Conservation (phyloP, 306 rosid genomes). For the Amphicarpaea edgeworthii region DNA sequence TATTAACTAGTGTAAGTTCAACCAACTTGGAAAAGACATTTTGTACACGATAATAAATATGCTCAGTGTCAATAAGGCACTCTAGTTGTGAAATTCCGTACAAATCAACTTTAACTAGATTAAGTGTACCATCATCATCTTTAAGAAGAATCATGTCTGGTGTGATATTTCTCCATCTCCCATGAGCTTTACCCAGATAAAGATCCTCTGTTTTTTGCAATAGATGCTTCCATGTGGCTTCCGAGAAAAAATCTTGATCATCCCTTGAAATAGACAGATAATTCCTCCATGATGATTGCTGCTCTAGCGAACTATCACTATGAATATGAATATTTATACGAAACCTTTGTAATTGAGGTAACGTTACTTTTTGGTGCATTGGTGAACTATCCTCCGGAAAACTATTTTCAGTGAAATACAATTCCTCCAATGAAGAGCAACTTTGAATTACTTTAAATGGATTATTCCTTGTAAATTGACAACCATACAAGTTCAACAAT, state of each 20-base stretch:
- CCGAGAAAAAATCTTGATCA: neutral
- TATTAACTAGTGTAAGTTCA: rapidly evolving
- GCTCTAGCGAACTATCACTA: too few relatives aligned
- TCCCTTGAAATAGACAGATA: neutral
- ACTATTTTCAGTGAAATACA: neutral
- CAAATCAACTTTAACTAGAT: too few relatives aligned
- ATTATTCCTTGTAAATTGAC: neutral
- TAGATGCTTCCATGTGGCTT: too few relatives aligned
- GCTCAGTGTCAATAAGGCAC: neutral
- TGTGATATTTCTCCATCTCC: neutral
- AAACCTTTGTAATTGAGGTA: neutral
- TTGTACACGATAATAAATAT: neutral
- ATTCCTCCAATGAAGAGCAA: conserved; percentile 36
- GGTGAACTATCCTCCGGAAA: neutral
- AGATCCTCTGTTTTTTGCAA: too few relatives aligned
- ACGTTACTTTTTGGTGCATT: neutral
- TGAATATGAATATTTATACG: too few relatives aligned
- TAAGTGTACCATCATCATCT: too few relatives aligned
- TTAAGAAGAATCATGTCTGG: conserved; percentile 9
- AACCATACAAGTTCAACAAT: too few relatives aligned
- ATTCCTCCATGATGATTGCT: too few relatives aligned
- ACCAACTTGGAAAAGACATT: conserved; percentile 25
- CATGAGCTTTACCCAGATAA: too few relatives aligned
- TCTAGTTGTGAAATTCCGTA: too few relatives aligned
- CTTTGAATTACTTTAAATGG: neutral